Conservation (phyloP, 495 filamentous ascomycete species). For the Cercophora samala region DNA sequence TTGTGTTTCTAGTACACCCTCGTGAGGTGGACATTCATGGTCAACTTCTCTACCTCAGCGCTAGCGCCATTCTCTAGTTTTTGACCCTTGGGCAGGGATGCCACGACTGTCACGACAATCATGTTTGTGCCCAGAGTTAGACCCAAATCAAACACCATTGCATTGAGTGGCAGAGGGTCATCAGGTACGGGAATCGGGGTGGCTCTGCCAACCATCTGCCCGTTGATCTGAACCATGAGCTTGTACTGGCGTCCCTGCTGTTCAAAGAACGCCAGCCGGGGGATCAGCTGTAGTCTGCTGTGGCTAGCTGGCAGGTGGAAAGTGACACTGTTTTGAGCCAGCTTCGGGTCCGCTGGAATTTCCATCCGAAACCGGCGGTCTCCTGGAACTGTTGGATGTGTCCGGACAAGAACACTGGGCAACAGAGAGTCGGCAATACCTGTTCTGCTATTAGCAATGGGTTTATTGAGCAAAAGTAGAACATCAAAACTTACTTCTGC, state of each 20-base stretch:
- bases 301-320: slow-evolving; percentile 61
- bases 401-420: slow-evolving; percentile 59
- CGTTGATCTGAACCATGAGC: slow-evolving; percentile 38
- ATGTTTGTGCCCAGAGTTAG: slow-evolving; percentile 62
- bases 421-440: slow-evolving; percentile 58
- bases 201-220: slow-evolving; percentile 57
- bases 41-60: slow-evolving; percentile 66
- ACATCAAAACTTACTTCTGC: slow-evolving; percentile 48
- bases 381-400: slow-evolving; percentile 60
- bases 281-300: slow-evolving; percentile 61
- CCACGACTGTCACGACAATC: slow-evolving; percentile 63
- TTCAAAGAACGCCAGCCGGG: slow-evolving; percentile 54
- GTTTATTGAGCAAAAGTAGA: background rate
- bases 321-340: slow-evolving; percentile 65
- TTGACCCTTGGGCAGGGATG: slow-evolving; percentile 57
- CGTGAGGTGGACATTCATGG: slow-evolving; percentile 32
- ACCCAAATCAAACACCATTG: slow-evolving; percentile 58
- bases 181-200: slow-evolving; percentile 42
- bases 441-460: slow-evolving; percentile 12
- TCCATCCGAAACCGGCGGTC: slow-evolving; percentile 52
- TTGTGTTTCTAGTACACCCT: slow-evolving; percentile 19
- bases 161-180: slow-evolving; percentile 43
- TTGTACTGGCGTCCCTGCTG: slow-evolving; percentile 42
- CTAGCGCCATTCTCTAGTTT: slow-evolving; percentile 54
- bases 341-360: slow-evolving; percentile 57